These are phyloP conservation scores for Didymellaceae sp. DNA, from an alignment of 2,329 filamentous ascomycete genomes.

Conservation along the genomic window DNA sequence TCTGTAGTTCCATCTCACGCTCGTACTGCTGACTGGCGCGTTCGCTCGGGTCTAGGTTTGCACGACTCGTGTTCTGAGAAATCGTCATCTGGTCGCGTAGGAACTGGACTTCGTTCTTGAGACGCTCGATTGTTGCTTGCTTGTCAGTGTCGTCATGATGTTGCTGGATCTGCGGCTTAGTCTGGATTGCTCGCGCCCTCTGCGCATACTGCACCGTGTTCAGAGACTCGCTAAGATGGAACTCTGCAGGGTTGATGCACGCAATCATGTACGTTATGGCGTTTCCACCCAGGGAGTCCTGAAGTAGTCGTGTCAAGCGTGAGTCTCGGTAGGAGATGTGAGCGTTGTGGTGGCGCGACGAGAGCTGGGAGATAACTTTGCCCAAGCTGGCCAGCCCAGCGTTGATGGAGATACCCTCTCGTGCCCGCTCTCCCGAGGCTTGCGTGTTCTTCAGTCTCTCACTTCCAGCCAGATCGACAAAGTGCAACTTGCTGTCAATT, in stretches of 20 bases:
- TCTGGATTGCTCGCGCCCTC: constrained; percentile 93
- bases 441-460: constrained; percentile 97
- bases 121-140: constrained; percentile 87
- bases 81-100: constrained; percentile 91
- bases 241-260: constrained; percentile 94
- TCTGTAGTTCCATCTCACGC: constrained; percentile 88
- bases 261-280: constrained; percentile 99
- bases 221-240: constrained; percentile 94
- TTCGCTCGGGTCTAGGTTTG: constrained; percentile 66
- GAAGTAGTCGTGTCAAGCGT: constrained; percentile 90
- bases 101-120: constrained; percentile 93
- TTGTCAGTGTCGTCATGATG: constrained; percentile 89
- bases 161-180: constrained; percentile 95
- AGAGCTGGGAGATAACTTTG: constrained; percentile 98
- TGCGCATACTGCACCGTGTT: constrained; percentile 98
- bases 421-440: constrained; percentile 90
- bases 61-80: constrained; percentile 71
- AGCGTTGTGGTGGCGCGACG: constrained; percentile 82
- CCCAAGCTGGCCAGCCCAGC: constrained; percentile 91
- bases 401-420: constrained; percentile 98
- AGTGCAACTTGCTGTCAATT: constrained; percentile 97
- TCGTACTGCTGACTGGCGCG: constrained; percentile 80
- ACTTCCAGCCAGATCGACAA: constrained; percentile 96
- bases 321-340: constrained; percentile 98
- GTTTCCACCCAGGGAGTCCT: constrained; percentile 95